Conservation (phyloP, 805 yeast genomes). For the Candida sanyiensis region DNA sequence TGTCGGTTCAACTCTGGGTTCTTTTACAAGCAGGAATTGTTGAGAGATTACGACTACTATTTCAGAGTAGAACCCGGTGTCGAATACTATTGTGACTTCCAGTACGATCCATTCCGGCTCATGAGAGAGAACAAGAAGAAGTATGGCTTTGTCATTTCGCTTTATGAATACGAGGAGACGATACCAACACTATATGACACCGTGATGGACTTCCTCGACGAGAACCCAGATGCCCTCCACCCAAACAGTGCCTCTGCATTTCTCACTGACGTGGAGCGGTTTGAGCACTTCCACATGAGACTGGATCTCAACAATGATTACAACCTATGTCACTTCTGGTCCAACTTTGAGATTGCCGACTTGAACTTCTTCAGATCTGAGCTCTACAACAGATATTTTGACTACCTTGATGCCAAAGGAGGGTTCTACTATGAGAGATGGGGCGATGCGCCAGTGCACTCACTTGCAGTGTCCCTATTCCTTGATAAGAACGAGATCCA, state of each 20-base stretch:
- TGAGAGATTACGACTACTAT: constrained; percentile 76
- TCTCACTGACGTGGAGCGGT: constrained; percentile 43
- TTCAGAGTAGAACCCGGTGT: constrained; percentile 96
- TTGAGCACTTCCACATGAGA: constrained; percentile 29
- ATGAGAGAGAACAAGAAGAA: constrained; percentile 71
- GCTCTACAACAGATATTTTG: constrained; percentile 55
- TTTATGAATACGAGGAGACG: constrained; percentile 79
- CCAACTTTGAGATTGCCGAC: constrained; percentile 75
- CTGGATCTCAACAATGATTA: constrained; percentile 44
- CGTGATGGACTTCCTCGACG: constrained; percentile 53
- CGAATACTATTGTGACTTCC: constrained; percentile 80
- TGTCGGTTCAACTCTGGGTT: constrained; percentile 91
- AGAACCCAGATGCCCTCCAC: constrained; percentile 58
- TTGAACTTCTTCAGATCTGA: constrained; percentile 66
- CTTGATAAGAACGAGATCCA: constrained; percentile 56
- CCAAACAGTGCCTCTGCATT: constrained; percentile 56
- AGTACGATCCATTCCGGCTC: constrained; percentile 79
- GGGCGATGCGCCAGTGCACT: constrained; percentile 95
- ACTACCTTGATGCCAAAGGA: constrained; percentile 57
- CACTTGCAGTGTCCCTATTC: constrained; percentile 59
- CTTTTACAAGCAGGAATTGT: constrained; percentile 73
- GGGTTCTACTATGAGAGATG: constrained; percentile 86
- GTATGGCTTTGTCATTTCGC: constrained; percentile 82
- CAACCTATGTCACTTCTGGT: constrained; percentile 84
- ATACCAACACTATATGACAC: constrained; percentile 81